Percentiles rank a stretch among this genome's conserved stretches.
Evolutionary conservation across 345 rosid genomes (phyloP).

Genomic region (Populus euphratica): DNA sequence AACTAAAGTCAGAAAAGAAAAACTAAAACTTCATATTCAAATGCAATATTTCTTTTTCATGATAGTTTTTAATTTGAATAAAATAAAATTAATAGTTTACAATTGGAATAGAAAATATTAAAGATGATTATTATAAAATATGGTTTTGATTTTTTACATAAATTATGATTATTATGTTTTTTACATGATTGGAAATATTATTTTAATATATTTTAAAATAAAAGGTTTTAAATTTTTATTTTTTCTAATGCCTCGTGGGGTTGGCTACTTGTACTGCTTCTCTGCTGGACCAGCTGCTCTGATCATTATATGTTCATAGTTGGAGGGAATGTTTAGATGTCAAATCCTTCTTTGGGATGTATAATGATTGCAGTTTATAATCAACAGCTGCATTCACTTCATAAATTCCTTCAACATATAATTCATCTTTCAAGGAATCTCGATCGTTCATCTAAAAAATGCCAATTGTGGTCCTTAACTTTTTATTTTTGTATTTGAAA

Average conservation of each 20-base stretch:
- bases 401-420: conserved; percentile 18
- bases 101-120: no score
- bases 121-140: no score
- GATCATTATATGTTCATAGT: background rate
- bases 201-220: no score
- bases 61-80: no score
- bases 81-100: no score
- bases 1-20: no score
- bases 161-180: no score
- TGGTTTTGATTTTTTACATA: background rate
- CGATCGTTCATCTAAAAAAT: background rate
- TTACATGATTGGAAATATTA: no score
- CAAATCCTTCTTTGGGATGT: background rate
- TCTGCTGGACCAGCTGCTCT: conserved; percentile 1
- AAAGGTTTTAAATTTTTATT: no score
- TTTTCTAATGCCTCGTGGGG: background rate
- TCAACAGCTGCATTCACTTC: conserved; percentile 28
- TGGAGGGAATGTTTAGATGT: conserved; percentile 5
- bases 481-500: no score
- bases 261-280: background rate
- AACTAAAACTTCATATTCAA: no score
- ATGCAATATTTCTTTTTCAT: no score
- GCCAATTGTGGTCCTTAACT: background rate
- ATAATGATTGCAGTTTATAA: conserved; percentile 18
- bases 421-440: conserved; percentile 12